phyloP scores from a whole-genome alignment of 768 basidiomycete species.

The Mycena amicta region DNA sequence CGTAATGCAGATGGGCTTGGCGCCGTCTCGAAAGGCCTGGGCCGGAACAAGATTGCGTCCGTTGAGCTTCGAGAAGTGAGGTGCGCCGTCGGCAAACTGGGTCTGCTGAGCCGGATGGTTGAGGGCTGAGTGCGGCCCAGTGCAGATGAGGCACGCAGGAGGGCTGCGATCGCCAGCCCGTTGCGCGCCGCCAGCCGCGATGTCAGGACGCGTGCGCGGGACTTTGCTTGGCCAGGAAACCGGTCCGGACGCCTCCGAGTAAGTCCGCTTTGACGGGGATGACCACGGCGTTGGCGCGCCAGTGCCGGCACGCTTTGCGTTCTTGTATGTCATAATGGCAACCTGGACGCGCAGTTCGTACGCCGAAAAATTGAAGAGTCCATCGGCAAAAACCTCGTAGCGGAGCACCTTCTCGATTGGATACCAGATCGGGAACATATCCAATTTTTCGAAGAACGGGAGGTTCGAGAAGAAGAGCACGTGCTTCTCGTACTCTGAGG shows the following conservation, averaged over 20 bases:
- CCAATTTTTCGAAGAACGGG: neutral
- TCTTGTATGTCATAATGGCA: neutral
- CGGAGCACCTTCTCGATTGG: neutral
- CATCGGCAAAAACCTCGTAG: neutral
- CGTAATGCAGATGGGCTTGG: conserved; percentile 8
- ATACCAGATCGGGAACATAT: neutral
- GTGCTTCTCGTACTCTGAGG: neutral
- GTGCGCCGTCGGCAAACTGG: conserved; percentile 8
- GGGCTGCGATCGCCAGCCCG: neutral
- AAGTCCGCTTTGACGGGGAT: neutral
- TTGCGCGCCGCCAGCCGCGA: neutral
- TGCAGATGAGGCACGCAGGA: conserved; percentile 19
- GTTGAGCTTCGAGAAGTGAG: neutral
- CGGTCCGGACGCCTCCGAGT: neutral
- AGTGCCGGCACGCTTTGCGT: no score
- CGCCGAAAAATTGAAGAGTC: neutral
- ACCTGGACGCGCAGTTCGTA: neutral
- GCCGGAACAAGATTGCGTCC: conserved; percentile 1
- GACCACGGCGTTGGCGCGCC: no score
- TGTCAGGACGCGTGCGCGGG: no score
- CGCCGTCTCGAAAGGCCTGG: neutral
- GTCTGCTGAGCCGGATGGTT: conserved; percentile 1
- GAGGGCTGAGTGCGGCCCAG: neutral
- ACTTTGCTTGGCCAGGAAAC: neutral
- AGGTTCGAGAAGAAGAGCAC: neutral